Percentiles rank a stretch among this genome's conserved stretches.
Conservation (phyloP, 2,329 filamentous ascomycete genomes). For the Zarea fungicola region DNA sequence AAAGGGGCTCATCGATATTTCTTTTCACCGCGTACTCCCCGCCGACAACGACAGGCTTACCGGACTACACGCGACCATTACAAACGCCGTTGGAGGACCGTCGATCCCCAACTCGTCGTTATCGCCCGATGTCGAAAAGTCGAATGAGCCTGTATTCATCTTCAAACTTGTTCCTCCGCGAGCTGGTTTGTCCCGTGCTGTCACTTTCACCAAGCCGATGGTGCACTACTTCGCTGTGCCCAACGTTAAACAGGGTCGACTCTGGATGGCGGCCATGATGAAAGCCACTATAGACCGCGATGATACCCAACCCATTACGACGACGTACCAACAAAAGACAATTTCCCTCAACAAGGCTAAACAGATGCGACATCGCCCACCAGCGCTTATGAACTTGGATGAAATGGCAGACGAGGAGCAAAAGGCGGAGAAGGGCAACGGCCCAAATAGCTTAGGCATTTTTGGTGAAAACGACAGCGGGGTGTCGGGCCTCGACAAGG, state of each 20-base stretch:
- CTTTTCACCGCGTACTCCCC: constrained; percentile 91
- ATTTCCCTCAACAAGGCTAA: constrained; percentile 87
- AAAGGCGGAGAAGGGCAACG: constrained; percentile 15
- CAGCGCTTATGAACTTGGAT: constrained; percentile 73
- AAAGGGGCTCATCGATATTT: constrained; percentile 95
- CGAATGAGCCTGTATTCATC: constrained; percentile 71
- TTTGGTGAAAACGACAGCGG: constrained; percentile 39
- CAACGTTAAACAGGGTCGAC: constrained; percentile 76
- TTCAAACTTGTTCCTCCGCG: constrained; percentile 96
- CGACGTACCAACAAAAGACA: constrained; percentile 94
- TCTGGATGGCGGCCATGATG: constrained; percentile 99
- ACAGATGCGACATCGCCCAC: constrained; percentile 82
- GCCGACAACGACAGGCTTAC: constrained; percentile 89
- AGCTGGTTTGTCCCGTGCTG: constrained; percentile 77
- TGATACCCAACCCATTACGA: constrained; percentile 70
- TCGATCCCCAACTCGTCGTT: constrained; percentile 52
- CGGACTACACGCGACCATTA: constrained; percentile 85
- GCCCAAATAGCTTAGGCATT: constrained; percentile 36
- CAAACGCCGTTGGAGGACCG: constrained; percentile 61
- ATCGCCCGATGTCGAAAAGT: constrained; percentile 37
- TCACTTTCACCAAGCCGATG: constrained; percentile 95
- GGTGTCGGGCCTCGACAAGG: constrained; percentile 38
- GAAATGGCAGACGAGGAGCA: constrained; percentile 29
- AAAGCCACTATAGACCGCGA: constrained; percentile 98
- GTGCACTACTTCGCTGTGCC: constrained; percentile 98